A percentile compares a stretch with the other conserved stretches of the same genome.
Evolutionary conservation across 2,329 filamentous ascomycete species (phyloP).

Genomic region (Cordyceps tenuipes): DNA sequence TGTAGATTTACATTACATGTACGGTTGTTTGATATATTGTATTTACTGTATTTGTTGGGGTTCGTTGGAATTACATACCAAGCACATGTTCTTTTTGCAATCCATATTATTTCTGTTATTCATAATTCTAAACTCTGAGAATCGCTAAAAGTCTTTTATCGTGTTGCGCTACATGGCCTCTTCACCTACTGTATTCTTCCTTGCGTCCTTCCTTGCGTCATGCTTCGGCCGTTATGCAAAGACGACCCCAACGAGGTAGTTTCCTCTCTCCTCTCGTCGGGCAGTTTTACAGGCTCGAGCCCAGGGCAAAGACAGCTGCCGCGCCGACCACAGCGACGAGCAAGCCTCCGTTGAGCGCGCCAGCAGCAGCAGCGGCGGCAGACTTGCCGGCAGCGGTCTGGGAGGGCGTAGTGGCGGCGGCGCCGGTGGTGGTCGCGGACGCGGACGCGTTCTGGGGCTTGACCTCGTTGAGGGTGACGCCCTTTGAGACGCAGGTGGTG

Average conservation of each 20-base stretch:
- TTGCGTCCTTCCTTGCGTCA: no score
- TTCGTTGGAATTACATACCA: background rate
- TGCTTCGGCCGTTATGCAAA: background rate
- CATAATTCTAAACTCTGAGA: no score
- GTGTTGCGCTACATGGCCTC: no score
- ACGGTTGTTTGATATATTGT: background rate
- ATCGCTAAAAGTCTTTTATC: no score
- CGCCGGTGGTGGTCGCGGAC: background rate
- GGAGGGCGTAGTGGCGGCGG: background rate
- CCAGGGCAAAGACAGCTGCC: background rate
- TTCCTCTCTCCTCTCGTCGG: background rate
- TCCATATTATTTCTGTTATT: no score
- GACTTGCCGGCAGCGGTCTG: constrained; percentile 11
- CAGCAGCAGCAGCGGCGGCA: background rate
- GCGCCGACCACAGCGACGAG: background rate
- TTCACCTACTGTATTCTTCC: no score
- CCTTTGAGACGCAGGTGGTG: constrained; percentile 29
- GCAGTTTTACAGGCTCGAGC: background rate
- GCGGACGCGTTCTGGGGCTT: constrained; percentile 16
- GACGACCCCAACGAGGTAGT: no score
- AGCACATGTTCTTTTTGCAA: background rate
- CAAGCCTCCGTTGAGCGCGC: background rate
- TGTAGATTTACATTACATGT: background rate
- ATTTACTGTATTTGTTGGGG: background rate
- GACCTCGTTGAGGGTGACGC: constrained; percentile 34